A percentile compares a stretch with the other conserved stretches of the same genome.
Evolutionary conservation across 352 stramenopile species (phyloP).

Genomic region (Phytopythium sindhum): DNA sequence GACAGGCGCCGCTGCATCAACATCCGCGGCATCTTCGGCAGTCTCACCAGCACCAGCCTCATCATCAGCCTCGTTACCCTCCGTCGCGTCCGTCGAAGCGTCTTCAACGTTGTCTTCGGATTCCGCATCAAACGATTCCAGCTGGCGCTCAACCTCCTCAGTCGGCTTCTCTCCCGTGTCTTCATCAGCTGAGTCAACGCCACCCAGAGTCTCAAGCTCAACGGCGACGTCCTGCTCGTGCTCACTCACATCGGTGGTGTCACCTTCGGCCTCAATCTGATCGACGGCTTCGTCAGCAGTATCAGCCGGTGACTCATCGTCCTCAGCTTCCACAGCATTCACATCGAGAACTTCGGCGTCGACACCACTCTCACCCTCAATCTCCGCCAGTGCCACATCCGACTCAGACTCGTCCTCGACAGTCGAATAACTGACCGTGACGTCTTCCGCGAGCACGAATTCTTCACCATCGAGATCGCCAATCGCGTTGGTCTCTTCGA

Average conservation of each 20-base stretch:
- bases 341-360: constrained; percentile 14
- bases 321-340: neutral
- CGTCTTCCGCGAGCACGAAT: neutral
- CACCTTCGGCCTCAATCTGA: neutral
- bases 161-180: neutral
- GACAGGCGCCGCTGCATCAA: neutral
- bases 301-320: neutral
- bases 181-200: no score
- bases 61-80: neutral
- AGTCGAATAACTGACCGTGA: neutral
- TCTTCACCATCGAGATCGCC: constrained; percentile 4
- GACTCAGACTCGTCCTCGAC: neutral
- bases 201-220: neutral
- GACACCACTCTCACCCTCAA: constrained; percentile 8
- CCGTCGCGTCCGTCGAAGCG: neutral
- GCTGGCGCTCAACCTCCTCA: neutral
- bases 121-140: neutral
- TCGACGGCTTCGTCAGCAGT: neutral
- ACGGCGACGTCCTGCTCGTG: neutral
- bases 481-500: constrained; percentile 8
- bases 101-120: neutral
- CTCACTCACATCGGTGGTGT: neutral
- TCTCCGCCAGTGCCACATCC: neutral
- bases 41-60: neutral
- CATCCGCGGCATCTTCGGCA: neutral